Base-by-base conservation (phyloP, 2,329 filamentous ascomycete species). In the Paracorniculantispora psalliotae region DNA sequence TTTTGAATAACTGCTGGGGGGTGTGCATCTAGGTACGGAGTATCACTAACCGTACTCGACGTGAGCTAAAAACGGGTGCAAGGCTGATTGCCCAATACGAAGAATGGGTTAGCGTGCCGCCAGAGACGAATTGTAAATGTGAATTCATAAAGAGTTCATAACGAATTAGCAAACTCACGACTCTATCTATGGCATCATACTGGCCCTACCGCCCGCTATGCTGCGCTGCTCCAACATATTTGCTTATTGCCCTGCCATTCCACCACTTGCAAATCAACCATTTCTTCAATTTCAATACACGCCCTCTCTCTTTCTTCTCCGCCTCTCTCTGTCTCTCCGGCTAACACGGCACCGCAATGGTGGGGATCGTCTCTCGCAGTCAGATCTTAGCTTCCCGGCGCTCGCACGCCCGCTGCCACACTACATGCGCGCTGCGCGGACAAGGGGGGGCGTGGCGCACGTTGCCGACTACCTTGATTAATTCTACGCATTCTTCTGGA, bases 351-450 rank as follows among this genome's bases (percentile, higher is more conserved):
- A 58, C 37, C 46, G 35, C 47, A 58, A 58, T 21, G 35, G 55
- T 58, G 55, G 55, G 28, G 47, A 51, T 58, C 55, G n/a, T 25
- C 47, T 30, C 46, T 37, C 23, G 47, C 47, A 21, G 55, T 58
- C 55, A 58, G 55, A 58, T 58, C 55, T 58, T 58, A 58, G 55
- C 55, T 33, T 26, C n/a, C 15, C 46, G 54, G 54, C n/a, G 54
- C 35, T 57, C 54, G 54, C 54, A 43, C 25, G 7, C 44, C n/a
- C n/a, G n/a, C n/a, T n/a, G n/a, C n/a, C n/a, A n/a, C n/a, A n/a
- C n/a, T n/a, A 33, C 30, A 33, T 33, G 30, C 30, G 30, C 30
- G 30, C 30, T 33, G 30, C 30, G 30, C 30, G 30, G 30, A 33
- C 30, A 12, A 33, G 12, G 30, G 12, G 30, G 6, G 12, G 30